Evolutionary conservation across 148 eudicot genomes (phyloP), one percentile per base, ranked within the genome.

Genomic region (Cornus kousa): DNA sequence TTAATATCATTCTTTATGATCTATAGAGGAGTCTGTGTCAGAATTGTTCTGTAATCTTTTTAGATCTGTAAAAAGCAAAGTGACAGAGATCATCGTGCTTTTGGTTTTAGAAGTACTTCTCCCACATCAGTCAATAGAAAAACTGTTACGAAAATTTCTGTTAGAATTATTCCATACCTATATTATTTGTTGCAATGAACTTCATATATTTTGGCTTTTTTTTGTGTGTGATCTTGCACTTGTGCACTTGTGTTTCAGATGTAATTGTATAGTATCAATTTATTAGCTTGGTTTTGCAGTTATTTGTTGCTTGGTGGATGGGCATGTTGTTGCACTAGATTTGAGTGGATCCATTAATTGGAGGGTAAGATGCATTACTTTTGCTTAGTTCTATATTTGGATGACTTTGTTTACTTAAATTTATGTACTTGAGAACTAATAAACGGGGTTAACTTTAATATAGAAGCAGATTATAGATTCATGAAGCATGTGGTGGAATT

Each of bases 301-400:
- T 48, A 81, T 94, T 43, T 94, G 98, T 75, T 86, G 97, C 84
- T 80, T 89, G 82, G 98, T 94, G 76, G 89, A 83, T 82, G 98
- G 98, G 57, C 81, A 86, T n/a, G 90, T 94, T 78, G 79, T 89
- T 73, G 92, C 84, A 48, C 68, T 94, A 40, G 82, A 86, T 78
- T 69, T 82, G 9, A 73, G 62, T 81, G 98, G 98, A 55, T 81
- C 90, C 48, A 70, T 84, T 59, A 72, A 84, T 74, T 94, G 98
- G 97, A 87, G 84, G 88, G 90, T 86, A 85, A 22, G 71, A 20
- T 68, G 22, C 66, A 62, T 62, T 62, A 20, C 4, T 62, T n/a
- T 62, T 62, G 24, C 23, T 0, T 17, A 17, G 22, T 62, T 19
- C 23, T 5, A 62, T 43, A 53, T 37, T 46, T 3, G n/a, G 62